Evolutionary conservation across 257 asterid genomes (phyloP), one percentile per base, ranked within the genome.

Genomic region (Gentiana macrophylla): DNA sequence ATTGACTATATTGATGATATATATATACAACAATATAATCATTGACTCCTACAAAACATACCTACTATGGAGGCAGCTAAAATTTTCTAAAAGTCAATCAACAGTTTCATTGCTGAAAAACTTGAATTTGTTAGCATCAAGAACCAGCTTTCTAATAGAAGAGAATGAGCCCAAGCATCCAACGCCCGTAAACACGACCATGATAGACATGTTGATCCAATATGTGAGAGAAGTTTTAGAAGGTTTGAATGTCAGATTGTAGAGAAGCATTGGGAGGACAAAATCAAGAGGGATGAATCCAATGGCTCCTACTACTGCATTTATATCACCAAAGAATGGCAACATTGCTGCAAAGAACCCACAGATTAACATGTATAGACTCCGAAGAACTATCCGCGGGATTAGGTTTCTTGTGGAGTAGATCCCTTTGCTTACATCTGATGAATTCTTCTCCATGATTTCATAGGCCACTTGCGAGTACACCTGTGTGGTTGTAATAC

Each of bases 401-500:
- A 89, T 83, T 60, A 83, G 52, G 72, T 89, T 89, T 68, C 97
- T 62, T 60, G 53, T 75, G 4, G 97, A 81, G 80, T 83, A 83
- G 54, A 83, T 63, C 47, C 83, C 87, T 70, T 81, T 50, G 48
- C 64, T 83, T 54, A 74, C 83, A 69, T 89, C 95, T 6, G 95
- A 94, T 6, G 94, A 83, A 67, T 84, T 76, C 80, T 74, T 79
- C 65, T 86, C 97, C 94, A 89, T 89, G 41, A 86, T 86, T 67
- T 86, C 95, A 5, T 86, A 86, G 4, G 95, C 97, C 53, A 89
- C 97, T 80, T 89, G 97, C 62, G 97, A 89, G 62, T 89, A 89
- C 2, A 89, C 84, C 97, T 86, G 79, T 51, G 8, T 33, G 44
- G 35, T 24, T 24, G 24, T 24, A 24, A 24, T 24, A 24, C 24